A percentile compares a stretch with the other conserved stretches of the same genome.
These are phyloP conservation scores for Diaporthe humulicola DNA, from an alignment of 2,329 filamentous ascomycete species.

Conservation along the genomic window DNA sequence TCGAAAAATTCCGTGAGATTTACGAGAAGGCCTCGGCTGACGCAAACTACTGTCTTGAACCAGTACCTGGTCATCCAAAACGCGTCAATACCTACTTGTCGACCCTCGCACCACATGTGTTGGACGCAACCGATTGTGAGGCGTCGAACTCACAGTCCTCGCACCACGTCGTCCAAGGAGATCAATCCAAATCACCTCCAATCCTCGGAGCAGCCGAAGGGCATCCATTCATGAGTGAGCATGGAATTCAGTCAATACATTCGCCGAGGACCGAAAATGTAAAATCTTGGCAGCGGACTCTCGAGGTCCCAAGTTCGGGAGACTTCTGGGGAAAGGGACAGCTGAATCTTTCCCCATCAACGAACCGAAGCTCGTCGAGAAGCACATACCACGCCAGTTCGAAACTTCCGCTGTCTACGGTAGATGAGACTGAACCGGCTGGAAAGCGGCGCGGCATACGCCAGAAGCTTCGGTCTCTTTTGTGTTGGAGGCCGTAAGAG, in stretches of 20 bases:
- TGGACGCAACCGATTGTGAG: neutral
- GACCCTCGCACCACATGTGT: neutral
- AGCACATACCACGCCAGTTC: neutral
- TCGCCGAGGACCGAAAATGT: neutral
- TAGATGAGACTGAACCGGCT: too few species aligned
- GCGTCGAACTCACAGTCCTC: neutral
- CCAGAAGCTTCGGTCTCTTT: neutral
- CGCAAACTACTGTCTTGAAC: conserved; percentile 8
- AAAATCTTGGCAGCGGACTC: neutral
- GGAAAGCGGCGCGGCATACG: neutral
- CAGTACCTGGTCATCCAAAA: neutral
- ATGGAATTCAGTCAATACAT: too few species aligned
- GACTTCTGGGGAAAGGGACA: neutral
- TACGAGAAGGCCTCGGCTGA: neutral
- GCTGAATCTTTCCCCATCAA: neutral
- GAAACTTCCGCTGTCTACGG: neutral
- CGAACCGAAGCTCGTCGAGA: neutral
- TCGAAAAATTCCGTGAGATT: neutral
- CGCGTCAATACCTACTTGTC: neutral
- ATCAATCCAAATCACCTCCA: too few species aligned
- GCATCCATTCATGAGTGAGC: too few species aligned
- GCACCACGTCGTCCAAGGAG: neutral
- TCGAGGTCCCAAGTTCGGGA: neutral
- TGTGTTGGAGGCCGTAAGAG: neutral
- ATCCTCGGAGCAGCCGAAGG: too few species aligned